Evolutionary conservation across 805 yeast species (phyloP).

Genomic region (Cyberlindnera meyerae): DNA sequence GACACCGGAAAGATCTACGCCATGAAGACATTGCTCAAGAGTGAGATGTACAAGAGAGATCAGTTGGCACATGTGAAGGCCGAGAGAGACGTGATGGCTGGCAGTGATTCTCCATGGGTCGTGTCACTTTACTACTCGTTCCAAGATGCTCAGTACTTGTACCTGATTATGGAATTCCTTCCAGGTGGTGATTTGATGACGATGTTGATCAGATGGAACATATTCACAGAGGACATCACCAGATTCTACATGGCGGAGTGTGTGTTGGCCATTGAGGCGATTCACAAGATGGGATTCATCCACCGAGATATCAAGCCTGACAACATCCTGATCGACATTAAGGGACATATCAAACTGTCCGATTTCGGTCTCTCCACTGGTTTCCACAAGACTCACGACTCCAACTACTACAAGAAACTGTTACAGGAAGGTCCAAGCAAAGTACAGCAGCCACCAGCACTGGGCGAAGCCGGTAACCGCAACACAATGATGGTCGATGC

Average conservation of each 20-base stretch:
- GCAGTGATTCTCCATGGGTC: conserved; percentile 93
- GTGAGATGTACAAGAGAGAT: conserved; percentile 78
- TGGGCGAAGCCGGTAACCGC: conserved; percentile 38
- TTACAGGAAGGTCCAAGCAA: conserved; percentile 58
- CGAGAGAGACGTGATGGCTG: conserved; percentile 93
- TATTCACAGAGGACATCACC: conserved; percentile 90
- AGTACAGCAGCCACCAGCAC: conserved; percentile 33
- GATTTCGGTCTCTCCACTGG: conserved; percentile 98
- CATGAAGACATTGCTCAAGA: conserved; percentile 82
- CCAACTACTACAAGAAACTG: conserved; percentile 80
- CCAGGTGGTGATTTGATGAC: conserved; percentile 99
- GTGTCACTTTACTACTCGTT: conserved; percentile 92
- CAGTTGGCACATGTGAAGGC: conserved; percentile 95
- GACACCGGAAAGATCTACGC: conserved; percentile 97
- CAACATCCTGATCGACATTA: conserved; percentile 80
- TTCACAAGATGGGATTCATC: conserved; percentile 92
- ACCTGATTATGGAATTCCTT: conserved; percentile 96
- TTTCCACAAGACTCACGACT: conserved; percentile 83
- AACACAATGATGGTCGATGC: conserved; percentile 90
- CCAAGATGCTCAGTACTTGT: conserved; percentile 86
- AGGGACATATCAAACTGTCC: conserved; percentile 86
- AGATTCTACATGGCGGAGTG: conserved; percentile 93
- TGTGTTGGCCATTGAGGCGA: conserved; percentile 91
- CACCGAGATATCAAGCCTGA: conserved; percentile 98
- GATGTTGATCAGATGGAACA: conserved; percentile 86